Percentiles rank a stretch among this genome's conserved stretches.
phyloP scores from a whole-genome alignment of 140 eudicot genomes.

The Oenanthe javanica region DNA sequence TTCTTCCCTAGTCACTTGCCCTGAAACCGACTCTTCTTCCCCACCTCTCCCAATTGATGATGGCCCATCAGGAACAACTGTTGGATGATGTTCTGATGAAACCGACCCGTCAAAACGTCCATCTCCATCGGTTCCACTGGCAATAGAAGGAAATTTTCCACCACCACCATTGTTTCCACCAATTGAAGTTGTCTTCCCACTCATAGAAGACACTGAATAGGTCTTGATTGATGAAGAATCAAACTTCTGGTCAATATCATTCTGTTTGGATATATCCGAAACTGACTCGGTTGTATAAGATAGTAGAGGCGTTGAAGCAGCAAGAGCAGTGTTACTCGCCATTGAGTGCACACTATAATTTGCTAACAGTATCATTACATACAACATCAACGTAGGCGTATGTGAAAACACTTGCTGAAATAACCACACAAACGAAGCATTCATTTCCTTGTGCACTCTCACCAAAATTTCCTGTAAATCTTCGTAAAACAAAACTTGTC shows the following conservation, averaged over 20 bases:
- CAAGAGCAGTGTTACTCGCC: conserved; percentile 22
- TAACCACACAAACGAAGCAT: conserved; percentile 62
- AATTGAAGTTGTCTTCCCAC: conserved; percentile 35
- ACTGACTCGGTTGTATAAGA: conserved; percentile 24
- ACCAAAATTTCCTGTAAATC: conserved; percentile 45
- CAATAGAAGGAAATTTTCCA: conserved; percentile 39
- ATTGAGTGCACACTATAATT: conserved; percentile 50
- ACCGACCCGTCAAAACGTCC: conserved; percentile 47
- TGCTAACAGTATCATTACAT: conserved; percentile 54
- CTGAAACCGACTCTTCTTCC: conserved; percentile 32
- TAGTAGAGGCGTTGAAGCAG: conserved; percentile 19
- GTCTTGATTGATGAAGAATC: conserved; percentile 41
- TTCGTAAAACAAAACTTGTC: conserved; percentile 40
- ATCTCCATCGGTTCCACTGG: conserved; percentile 67
- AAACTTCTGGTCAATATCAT: conserved; percentile 8
- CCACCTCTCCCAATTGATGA: conserved; percentile 17
- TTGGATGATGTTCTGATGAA: conserved; percentile 15
- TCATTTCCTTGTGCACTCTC: conserved; percentile 60
- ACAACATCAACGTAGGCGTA: conserved; percentile 65
- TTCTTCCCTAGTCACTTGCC: conserved; percentile 28
- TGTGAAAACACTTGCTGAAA: conserved; percentile 69
- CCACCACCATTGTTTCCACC: conserved; percentile 78
- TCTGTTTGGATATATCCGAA: conserved; percentile 18
- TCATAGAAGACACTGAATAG: conserved; percentile 24
- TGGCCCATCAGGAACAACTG: conserved; percentile 24